Base-by-base conservation (phyloP, 129 eudicot species). In the Saposhnikovia divaricata region DNA sequence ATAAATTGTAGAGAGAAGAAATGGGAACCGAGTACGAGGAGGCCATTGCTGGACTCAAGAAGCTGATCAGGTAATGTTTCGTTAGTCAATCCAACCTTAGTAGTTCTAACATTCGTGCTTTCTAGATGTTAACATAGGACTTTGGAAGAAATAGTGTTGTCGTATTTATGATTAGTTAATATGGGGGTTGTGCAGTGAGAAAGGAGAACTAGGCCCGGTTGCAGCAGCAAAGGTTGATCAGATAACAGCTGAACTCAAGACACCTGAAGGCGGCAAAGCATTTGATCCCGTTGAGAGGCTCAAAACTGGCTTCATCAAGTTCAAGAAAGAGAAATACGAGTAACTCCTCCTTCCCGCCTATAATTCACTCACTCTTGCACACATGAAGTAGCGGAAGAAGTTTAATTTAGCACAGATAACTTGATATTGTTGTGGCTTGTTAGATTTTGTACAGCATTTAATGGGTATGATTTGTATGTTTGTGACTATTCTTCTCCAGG, bases 251-350 rank as follows among this genome's bases (percentile, higher is more conserved):
- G 88, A 91, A 74, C 79, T 85, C 72, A 44, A 83, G 82, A 63
- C 91, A 75, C 74, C 96, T 3, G 85, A 76, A 38, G 43, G 74
- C 43, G 78, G 82, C 70, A 76, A 57, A 46, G n/a, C 92, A 6
- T 84, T 85, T 38, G 88, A 85, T 74, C 77, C 98, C 2, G 88
- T 92, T 74, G 98, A 95, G 84, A 86, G 86, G 85, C 66, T 95
- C 80, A 95, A 95, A 87, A 65, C 77, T 51, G 98, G 98, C 12
- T 95, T 95, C 75, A 89, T 88, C 82, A 80, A 80, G 40, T 95
- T 95, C 86, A 95, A 92, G 84, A 92, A 66, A 27, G 98, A 95
- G 89, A 92, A 90, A 92, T 95, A 83, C 75, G 88, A 80, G 98
- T 95, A 83, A 71, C 0, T 39, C 75, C 46, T 37, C 43, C 5